A percentile compares a stretch with the other conserved stretches of the same genome.
phyloP scores from a whole-genome alignment of 2,329 filamentous ascomycete species.

The Venturia nashicola region DNA sequence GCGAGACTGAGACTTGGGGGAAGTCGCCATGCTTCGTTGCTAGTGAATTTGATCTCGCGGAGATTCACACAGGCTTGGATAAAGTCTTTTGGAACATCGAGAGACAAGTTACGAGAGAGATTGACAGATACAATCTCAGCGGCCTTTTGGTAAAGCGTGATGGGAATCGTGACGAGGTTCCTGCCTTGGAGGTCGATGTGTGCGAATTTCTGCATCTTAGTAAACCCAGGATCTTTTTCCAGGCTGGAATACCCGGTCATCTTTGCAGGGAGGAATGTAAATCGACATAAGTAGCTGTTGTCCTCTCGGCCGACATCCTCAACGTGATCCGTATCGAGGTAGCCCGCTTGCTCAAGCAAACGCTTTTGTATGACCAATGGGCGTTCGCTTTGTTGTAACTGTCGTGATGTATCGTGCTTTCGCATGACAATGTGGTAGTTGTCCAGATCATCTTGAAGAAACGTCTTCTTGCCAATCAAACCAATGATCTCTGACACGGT shows the following conservation, averaged over 20 bases:
- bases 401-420: constrained; percentile 79
- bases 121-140: constrained; percentile 91
- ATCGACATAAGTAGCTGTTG: constrained; percentile 92
- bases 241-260: constrained; percentile 65
- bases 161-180: constrained; percentile 89
- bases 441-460: constrained; percentile 75
- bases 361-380: constrained; percentile 87
- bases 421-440: constrained; percentile 94
- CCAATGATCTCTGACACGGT: constrained; percentile 77
- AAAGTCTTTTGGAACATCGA: constrained; percentile 92
- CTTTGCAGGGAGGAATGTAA: constrained; percentile 84
- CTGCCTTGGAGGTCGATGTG: constrained; percentile 85
- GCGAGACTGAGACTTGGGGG: constrained; percentile 77
- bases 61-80: constrained; percentile 86
- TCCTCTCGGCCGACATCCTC: constrained; percentile 94
- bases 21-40: constrained; percentile 80
- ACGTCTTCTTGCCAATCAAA: constrained; percentile 91
- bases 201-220: constrained; percentile 78
- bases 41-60: constrained; percentile 89
- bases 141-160: constrained; percentile 82
- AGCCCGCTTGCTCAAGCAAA: constrained; percentile 82
- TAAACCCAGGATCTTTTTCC: constrained; percentile 66
- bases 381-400: constrained; percentile 65
- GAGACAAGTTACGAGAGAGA: constrained; percentile 77
- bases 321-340: constrained; percentile 71